phyloP scores from a whole-genome alignment of 2,329 filamentous ascomycete genomes.

The Nemania bipapillata region DNA sequence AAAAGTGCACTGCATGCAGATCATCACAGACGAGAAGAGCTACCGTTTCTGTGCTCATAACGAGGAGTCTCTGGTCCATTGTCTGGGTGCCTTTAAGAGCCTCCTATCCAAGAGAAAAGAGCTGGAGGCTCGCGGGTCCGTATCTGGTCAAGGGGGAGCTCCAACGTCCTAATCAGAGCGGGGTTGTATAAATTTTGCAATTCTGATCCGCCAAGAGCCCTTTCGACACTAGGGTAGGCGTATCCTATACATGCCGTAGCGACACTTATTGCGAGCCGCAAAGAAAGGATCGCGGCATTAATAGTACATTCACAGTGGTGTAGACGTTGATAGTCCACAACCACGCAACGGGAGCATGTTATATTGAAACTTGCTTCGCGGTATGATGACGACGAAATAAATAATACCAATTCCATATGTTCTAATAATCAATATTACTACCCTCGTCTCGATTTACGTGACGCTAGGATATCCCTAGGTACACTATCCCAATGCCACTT shows the following conservation, averaged over 20 bases:
- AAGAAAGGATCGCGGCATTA: constrained; percentile 10
- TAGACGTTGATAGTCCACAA: constrained; percentile 24
- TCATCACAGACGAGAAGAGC: constrained; percentile 91
- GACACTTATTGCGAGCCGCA: constrained; percentile 2
- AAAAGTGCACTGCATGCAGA: constrained; percentile 87
- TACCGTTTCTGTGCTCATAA: constrained; percentile 80
- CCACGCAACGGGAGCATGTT: constrained; percentile 32
- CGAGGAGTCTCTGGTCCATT: constrained; percentile 84
- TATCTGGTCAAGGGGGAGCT: constrained; percentile 43
- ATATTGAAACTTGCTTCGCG: constrained; percentile 36
- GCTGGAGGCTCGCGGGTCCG: constrained; percentile 62
- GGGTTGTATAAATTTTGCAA: neutral
- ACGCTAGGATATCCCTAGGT: constrained; percentile 11
- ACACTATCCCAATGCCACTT: neutral
- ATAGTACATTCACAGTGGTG: constrained; percentile 25
- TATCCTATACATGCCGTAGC: constrained; percentile 1
- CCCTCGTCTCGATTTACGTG: neutral
- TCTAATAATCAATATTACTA: constrained; percentile 18
- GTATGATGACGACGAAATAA: constrained; percentile 44
- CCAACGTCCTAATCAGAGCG: constrained; percentile 9
- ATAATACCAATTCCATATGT: constrained; percentile 40
- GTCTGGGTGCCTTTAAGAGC: constrained; percentile 91
- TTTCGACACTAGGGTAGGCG: constrained; percentile 11
- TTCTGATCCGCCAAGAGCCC: neutral
- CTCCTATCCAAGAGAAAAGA: constrained; percentile 77